Conservation (phyloP, 1,139 yeast species). For the Hyphopichia pseudoburtonii region DNA sequence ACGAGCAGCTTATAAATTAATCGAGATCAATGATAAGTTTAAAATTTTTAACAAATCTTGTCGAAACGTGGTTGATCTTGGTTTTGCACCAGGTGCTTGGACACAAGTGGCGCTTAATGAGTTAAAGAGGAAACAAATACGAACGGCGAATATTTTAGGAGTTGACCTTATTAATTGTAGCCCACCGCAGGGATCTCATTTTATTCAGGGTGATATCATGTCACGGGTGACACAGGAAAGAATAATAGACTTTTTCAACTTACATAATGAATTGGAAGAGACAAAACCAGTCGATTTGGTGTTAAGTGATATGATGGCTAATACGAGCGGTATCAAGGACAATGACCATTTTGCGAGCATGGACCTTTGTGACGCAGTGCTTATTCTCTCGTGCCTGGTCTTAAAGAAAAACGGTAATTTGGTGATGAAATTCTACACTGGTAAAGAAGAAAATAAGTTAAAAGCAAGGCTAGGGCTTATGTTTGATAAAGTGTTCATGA, state of each 20-base stretch:
- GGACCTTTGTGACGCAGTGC: constrained; percentile 44
- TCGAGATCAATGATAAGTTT: constrained; percentile 67
- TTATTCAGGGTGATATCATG: constrained; percentile 44
- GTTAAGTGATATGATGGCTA: constrained; percentile 51
- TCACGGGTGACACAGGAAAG: constrained; percentile 31
- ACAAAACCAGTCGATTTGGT: constrained; percentile 34
- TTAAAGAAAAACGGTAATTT: constrained; percentile 33
- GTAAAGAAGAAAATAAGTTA: constrained; percentile 34
- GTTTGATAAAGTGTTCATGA: constrained; percentile 32
- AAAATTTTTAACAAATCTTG: constrained; percentile 49
- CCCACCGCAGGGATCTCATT: constrained; percentile 42
- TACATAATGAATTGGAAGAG: constrained; percentile 4
- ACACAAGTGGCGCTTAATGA: constrained; percentile 41
- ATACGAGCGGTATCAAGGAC: constrained; percentile 43
- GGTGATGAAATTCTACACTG: constrained; percentile 45
- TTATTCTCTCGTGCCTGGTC: constrained; percentile 28
- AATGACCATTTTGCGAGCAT: constrained; percentile 46
- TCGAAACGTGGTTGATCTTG: constrained; percentile 72
- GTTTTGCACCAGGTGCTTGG: constrained; percentile 54
- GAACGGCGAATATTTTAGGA: constrained; percentile 27
- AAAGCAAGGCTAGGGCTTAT: constrained; percentile 23
- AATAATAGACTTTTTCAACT: constrained; percentile 17
- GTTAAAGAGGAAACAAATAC: constrained; percentile 12
- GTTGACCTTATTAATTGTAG: constrained; percentile 41
- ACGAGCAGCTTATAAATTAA: constrained; percentile 86